These are phyloP conservation scores for Lepraria neglecta DNA, from an alignment of 495 filamentous ascomycete species.

Conservation along the genomic window DNA sequence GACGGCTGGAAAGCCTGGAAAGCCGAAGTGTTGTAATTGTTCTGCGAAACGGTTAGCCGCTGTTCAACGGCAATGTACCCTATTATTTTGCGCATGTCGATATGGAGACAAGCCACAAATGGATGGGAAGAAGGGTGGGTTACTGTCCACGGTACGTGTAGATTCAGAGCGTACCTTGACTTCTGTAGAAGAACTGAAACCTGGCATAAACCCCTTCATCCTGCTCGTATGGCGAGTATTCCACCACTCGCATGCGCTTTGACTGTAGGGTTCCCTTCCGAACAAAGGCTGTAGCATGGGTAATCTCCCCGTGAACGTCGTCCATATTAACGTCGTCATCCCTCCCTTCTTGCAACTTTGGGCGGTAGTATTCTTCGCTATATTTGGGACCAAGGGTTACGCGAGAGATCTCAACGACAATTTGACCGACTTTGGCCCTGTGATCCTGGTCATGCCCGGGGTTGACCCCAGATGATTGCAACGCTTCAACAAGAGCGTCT, in stretches of 20 bases:
- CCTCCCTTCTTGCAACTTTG: conserved; percentile 22
- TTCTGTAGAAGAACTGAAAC: conserved; percentile 31
- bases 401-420: conserved; percentile 27
- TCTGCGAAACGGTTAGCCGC: conserved; percentile 1
- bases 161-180: conserved; percentile 19
- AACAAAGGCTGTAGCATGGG: conserved; percentile 24
- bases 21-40: conserved; percentile 23
- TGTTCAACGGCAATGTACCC: too few species aligned
- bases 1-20: conserved; percentile 15
- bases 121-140: background rate
- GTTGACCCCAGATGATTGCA: conserved; percentile 21
- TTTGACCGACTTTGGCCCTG: conserved; percentile 28
- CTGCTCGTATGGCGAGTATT: conserved; percentile 15
- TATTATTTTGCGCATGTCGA: too few species aligned
- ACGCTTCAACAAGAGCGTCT: conserved; percentile 20
- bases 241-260: conserved; percentile 7
- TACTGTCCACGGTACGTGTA: background rate
- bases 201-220: conserved; percentile 24
- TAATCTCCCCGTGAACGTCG: conserved; percentile 16
- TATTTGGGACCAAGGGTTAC: conserved; percentile 22
- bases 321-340: conserved; percentile 19
- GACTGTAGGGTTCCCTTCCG: background rate
- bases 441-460: background rate
- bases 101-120: too few species aligned
- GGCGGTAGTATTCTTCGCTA: conserved; percentile 12